These are phyloP conservation scores for Cryptococcus sp. DNA, from an alignment of 1,284 basidiomycete genomes.

Conservation along the genomic window DNA sequence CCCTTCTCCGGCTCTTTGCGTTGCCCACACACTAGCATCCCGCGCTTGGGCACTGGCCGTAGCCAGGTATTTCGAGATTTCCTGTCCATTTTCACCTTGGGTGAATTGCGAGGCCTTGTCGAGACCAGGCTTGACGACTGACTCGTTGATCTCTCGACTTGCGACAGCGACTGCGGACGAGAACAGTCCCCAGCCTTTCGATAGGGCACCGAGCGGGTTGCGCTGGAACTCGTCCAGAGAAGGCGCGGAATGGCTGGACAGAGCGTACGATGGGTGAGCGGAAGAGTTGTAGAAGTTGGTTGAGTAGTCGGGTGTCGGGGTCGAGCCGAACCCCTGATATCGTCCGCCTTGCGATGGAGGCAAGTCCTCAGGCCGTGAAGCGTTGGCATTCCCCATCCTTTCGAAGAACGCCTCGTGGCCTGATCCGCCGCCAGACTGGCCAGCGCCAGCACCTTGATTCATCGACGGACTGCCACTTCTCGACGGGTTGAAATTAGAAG, in stretches of 20 bases:
- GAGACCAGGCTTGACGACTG: slow-evolving; percentile 52
- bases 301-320: slow-evolving; percentile 28
- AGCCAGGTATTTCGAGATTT: slow-evolving; percentile 43
- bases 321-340: slow-evolving; percentile 52
- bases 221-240: slow-evolving; percentile 50
- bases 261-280: slow-evolving; percentile 43
- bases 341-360: slow-evolving; percentile 53
- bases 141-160: slow-evolving; percentile 47
- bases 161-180: slow-evolving; percentile 47
- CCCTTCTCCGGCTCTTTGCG: slow-evolving; percentile 43
- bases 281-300: slow-evolving; percentile 13
- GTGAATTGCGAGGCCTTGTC: slow-evolving; percentile 36
- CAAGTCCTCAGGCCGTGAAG: slow-evolving; percentile 44
- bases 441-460: slow-evolving; percentile 11
- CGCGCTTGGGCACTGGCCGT: slow-evolving; percentile 32
- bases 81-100: slow-evolving; percentile 18
- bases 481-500: slow-evolving; percentile 30
- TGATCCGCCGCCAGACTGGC: neutral
- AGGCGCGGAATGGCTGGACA: slow-evolving; percentile 48
- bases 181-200: slow-evolving; percentile 55
- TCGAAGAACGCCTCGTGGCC: slow-evolving; percentile 54
- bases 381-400: slow-evolving; percentile 48
- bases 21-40: slow-evolving; percentile 40
- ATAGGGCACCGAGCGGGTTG: slow-evolving; percentile 48
- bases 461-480: slow-evolving; percentile 17